Conservation (phyloP, 768 basidiomycete species). For the Collybia nuda region DNA sequence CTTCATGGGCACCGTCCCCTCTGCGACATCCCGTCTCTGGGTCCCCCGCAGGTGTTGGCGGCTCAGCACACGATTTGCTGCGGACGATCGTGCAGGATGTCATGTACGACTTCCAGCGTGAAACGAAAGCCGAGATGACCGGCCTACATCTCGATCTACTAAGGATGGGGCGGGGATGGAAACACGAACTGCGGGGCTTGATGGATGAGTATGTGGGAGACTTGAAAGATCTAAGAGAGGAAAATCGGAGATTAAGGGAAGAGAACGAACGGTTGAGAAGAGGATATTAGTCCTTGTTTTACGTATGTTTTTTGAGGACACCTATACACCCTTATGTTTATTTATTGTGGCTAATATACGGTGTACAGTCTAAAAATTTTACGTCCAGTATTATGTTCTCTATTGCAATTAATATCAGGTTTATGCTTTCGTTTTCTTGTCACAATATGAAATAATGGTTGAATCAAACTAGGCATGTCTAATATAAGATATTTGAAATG, state of each 20-base stretch:
- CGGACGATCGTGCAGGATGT: conserved; percentile 67
- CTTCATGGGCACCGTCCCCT: conserved; percentile 41
- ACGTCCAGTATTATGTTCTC: too few species aligned
- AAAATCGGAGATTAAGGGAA: conserved; percentile 62
- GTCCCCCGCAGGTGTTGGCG: conserved; percentile 21
- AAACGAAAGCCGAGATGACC: conserved; percentile 70
- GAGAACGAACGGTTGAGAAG: conserved; percentile 67
- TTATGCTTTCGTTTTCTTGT: too few species aligned
- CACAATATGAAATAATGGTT: too few species aligned
- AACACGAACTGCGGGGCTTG: conserved; percentile 56
- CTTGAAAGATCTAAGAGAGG: conserved; percentile 57
- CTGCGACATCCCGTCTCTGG: conserved; percentile 27
- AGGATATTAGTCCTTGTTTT: conserved; percentile 15
- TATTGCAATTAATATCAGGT: too few species aligned
- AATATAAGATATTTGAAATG: too few species aligned
- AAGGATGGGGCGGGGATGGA: conserved; percentile 70
- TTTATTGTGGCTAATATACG: too few species aligned
- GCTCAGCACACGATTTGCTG: conserved; percentile 57
- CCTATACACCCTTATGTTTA: too few species aligned
- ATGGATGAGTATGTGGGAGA: conserved; percentile 67
- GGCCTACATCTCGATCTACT: conserved; percentile 75
- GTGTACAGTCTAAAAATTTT: too few species aligned
- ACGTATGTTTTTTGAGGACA: too few species aligned
- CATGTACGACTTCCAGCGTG: conserved; percentile 71
- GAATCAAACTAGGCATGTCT: too few species aligned